These are phyloP conservation scores for Pythium aphanidermatum DNA, from an alignment of 352 stramenopile genomes.

Conservation along the genomic window DNA sequence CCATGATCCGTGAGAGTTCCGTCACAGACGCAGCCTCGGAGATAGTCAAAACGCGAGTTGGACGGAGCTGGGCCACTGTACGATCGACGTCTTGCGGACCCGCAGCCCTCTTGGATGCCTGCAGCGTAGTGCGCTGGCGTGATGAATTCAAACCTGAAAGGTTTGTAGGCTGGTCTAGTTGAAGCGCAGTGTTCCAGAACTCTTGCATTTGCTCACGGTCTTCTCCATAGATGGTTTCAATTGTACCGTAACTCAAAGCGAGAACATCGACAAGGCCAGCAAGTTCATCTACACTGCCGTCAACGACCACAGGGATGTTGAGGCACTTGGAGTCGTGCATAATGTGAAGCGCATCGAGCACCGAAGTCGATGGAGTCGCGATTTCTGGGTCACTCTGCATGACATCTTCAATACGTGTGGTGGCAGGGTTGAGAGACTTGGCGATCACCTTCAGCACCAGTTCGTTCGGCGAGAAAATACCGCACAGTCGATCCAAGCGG, in stretches of 20 bases:
- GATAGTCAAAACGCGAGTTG: conserved; percentile 88
- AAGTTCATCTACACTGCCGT: conserved; percentile 51
- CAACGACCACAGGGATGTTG: conserved; percentile 71
- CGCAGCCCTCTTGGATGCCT: conserved; percentile 30
- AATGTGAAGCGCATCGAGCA: conserved; percentile 84
- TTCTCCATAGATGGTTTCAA: conserved; percentile 84
- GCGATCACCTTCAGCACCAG: conserved; percentile 95
- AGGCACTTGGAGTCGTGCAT: conserved; percentile 84
- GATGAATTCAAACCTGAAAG: conserved; percentile 22
- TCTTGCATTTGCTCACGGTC: conserved; percentile 86
- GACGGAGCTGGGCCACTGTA: conserved; percentile 74
- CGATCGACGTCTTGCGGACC: conserved; percentile 66
- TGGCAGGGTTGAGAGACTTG: conserved; percentile 84
- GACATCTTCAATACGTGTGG: conserved; percentile 88
- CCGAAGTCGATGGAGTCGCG: conserved; percentile 51
- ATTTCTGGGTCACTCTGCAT: conserved; percentile 86
- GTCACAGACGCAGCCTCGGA: conserved; percentile 72
- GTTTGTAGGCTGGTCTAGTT: conserved; percentile 65
- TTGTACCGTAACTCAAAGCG: conserved; percentile 81
- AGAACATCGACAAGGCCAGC: conserved; percentile 83
- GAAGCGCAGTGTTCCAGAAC: conserved; percentile 84
- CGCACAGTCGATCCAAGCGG: conserved; percentile 84
- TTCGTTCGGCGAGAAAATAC: conserved; percentile 97
- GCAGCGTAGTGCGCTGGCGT: conserved; percentile 54
- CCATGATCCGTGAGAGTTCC: conserved; percentile 84